phyloP scores from a whole-genome alignment of 768 basidiomycete genomes.

The Leccinum longicurvipes region DNA sequence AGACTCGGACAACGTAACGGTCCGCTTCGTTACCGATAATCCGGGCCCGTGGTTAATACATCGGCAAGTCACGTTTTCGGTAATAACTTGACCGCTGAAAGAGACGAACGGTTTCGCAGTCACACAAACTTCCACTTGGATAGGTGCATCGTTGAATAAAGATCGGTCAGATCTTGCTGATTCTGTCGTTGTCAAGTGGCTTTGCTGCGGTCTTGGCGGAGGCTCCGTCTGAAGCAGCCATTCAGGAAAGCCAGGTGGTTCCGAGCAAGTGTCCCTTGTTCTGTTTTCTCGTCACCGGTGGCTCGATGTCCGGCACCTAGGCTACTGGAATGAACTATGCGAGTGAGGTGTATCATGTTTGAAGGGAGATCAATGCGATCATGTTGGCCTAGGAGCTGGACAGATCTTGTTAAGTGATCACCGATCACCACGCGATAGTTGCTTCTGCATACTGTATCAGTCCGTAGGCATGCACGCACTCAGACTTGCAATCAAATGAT shows the following conservation, averaged over 20 bases:
- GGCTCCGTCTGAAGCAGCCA: conserved; percentile 8
- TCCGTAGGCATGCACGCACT: not conserved
- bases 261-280: conserved; percentile 12
- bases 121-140: conserved; percentile 23
- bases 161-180: not conserved
- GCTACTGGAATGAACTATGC: conserved; percentile 14
- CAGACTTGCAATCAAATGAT: not conserved
- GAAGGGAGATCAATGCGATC: not conserved
- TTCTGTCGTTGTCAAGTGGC: conserved; percentile 6
- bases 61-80: conserved; percentile 5
- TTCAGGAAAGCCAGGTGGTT: conserved; percentile 10
- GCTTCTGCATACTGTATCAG: no score
- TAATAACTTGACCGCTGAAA: not conserved
- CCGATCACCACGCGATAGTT: no score
- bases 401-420: not conserved
- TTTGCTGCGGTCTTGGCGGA: conserved; percentile 24
- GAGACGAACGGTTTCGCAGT: conserved; percentile 5
- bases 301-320: conserved; percentile 2
- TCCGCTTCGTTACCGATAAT: conserved; percentile 69
- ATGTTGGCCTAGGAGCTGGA: not conserved
- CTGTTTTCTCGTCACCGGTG: not conserved
- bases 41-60: conserved; percentile 33
- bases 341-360: conserved; percentile 1
- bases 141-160: conserved; percentile 9
- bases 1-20: conserved; percentile 41